Evolutionary conservation across 2,329 filamentous ascomycete genomes (phyloP).

Genomic region (Cercospora nicotianae): DNA sequence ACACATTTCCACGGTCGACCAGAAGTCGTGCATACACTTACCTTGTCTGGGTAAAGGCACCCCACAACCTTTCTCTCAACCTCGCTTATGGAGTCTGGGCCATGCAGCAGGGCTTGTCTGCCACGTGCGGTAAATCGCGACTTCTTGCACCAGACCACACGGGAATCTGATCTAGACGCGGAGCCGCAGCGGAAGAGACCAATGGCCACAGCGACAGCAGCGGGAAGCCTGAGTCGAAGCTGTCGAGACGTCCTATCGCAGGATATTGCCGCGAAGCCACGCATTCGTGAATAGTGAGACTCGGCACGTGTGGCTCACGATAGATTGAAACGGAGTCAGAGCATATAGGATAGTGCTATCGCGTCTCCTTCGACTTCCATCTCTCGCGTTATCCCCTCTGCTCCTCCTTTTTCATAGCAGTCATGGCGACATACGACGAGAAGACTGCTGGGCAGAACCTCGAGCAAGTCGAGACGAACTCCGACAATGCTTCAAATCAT

Average conservation of each 20-base stretch:
- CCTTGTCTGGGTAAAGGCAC: background rate
- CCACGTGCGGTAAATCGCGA: conserved; percentile 9
- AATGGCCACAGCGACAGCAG: background rate
- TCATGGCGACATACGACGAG: conserved; percentile 18
- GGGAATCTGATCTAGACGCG: background rate
- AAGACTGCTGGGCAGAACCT: conserved; percentile 17
- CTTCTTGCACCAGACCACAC: background rate
- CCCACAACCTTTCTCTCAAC: background rate
- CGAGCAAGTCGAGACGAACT: conserved; percentile 22
- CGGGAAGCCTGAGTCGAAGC: conserved; percentile 9
- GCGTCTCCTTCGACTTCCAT: background rate
- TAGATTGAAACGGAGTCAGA: background rate
- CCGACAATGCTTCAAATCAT: conserved; percentile 13
- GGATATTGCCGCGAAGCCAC: conserved; percentile 5
- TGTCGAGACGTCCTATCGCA: conserved; percentile 1
- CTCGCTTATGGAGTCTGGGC: conserved; percentile 9
- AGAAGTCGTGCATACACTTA: background rate
- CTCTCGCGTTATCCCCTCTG: background rate
- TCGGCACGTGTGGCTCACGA: background rate
- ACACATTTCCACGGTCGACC: background rate
- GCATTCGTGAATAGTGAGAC: background rate
- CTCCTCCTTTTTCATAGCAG: background rate
- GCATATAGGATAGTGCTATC: conserved; percentile 8
- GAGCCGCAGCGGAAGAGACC: background rate
- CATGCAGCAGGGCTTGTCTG: conserved; percentile 7